Conservation (phyloP, 495 filamentous ascomycete species). For the Xylaria bambusicola region DNA sequence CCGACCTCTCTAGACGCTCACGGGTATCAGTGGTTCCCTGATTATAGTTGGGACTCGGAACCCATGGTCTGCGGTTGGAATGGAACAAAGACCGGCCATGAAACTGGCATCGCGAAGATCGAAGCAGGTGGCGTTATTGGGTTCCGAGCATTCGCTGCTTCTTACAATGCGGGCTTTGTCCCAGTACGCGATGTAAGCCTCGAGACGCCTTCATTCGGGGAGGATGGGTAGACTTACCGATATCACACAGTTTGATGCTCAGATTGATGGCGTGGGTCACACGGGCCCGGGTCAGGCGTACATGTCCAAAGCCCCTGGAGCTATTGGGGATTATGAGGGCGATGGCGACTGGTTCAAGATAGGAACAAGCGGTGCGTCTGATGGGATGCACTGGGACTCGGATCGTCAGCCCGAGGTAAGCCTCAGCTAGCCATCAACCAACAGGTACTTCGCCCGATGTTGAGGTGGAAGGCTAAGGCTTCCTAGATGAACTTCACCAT, state of each 20-base stretch:
- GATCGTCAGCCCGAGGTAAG: slow-evolving; percentile 1
- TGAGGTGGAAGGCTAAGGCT: background rate
- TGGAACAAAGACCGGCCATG: background rate
- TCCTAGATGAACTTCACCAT: slow-evolving; percentile 38
- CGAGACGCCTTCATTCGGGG: background rate
- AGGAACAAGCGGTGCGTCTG: slow-evolving; percentile 10
- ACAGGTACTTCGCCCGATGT: background rate
- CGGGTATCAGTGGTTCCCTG: background rate
- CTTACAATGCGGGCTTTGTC: background rate
- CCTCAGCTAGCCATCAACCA: background rate
- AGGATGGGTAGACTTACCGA: background rate
- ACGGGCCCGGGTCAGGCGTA: slow-evolving; percentile 22
- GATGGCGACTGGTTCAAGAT: slow-evolving; percentile 37
- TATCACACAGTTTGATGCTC: background rate
- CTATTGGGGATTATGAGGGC: slow-evolving; percentile 19
- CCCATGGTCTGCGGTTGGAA: background rate
- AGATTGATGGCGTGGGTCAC: slow-evolving; percentile 16
- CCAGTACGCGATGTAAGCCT: background rate
- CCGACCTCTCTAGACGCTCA: background rate
- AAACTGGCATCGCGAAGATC: slow-evolving; percentile 1
- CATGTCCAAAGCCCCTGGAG: slow-evolving; percentile 21
- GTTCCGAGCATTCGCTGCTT: background rate
- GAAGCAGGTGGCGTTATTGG: slow-evolving; percentile 4
- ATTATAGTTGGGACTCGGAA: background rate
- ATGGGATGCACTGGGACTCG: slow-evolving; percentile 4